A percentile compares a stretch with the other conserved stretches of the same genome.
Conservation (phyloP, 208 protist species). For the Tritrichomonas musculus region DNA sequence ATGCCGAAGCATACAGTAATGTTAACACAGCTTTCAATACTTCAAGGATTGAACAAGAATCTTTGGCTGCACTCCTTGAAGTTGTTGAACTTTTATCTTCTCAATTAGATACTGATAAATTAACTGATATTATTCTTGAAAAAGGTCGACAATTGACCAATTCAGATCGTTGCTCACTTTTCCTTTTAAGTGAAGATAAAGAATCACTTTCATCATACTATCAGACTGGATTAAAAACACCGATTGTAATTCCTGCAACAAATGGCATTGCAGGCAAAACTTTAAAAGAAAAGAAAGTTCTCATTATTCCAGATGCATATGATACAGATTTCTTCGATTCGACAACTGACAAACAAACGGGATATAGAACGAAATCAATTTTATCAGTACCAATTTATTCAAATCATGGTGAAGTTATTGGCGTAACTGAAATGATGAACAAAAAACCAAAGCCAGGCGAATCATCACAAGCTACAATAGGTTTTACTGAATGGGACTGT, state of each 20-base stretch:
- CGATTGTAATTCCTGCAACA: constrained; percentile 35
- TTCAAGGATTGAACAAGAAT: background rate
- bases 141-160: background rate
- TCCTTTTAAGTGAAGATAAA: background rate
- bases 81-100: background rate
- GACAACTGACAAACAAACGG: constrained; percentile 13
- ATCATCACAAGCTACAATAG: background rate
- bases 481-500: background rate
- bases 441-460: background rate
- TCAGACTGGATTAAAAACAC: background rate
- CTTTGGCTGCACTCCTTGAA: background rate
- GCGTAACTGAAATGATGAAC: background rate
- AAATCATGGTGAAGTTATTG: background rate
- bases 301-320: constrained; percentile 56
- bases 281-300: constrained; percentile 33
- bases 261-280: constrained; percentile 43
- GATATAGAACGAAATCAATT: background rate
- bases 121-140: background rate
- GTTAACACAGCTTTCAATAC: background rate
- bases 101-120: background rate
- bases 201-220: background rate
- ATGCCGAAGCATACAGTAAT: background rate
- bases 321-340: constrained; percentile 40
- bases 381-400: background rate
- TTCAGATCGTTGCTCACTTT: background rate